Evolutionary conservation across 1,139 yeast species (phyloP).

Genomic region (Yamadazyma epiphylla): DNA sequence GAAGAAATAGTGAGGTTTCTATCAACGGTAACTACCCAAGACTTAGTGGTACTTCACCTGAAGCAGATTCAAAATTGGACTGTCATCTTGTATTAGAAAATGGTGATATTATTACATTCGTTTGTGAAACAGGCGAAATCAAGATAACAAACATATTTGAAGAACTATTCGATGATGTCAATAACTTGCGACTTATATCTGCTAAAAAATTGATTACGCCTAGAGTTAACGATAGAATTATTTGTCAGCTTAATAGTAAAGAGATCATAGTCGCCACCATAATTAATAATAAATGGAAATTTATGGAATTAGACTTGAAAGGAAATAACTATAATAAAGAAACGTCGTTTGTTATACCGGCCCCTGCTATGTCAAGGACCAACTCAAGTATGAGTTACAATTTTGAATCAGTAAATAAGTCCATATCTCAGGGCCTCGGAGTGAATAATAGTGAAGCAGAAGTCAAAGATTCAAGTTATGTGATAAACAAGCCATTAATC

Average conservation of each 20-base stretch:
- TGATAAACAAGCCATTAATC: slow-evolving; percentile 12
- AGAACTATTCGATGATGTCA: slow-evolving; percentile 15
- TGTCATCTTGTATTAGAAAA: slow-evolving; percentile 32
- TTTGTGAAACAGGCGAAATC: slow-evolving; percentile 45
- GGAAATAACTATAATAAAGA: slow-evolving; percentile 43
- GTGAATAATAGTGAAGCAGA: not conserved
- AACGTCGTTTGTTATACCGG: not conserved
- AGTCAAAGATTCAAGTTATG: too few species aligned
- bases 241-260: slow-evolving; percentile 50
- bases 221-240: slow-evolving; percentile 68
- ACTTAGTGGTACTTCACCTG: slow-evolving; percentile 14
- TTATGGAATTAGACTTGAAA: slow-evolving; percentile 45
- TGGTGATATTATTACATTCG: slow-evolving; percentile 46
- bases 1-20: slow-evolving; percentile 28
- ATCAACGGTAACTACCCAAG: slow-evolving; percentile 35
- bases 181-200: slow-evolving; percentile 31
- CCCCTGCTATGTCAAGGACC: slow-evolving; percentile 5
- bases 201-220: slow-evolving; percentile 64
- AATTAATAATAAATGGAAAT: slow-evolving; percentile 64
- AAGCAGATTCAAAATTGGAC: slow-evolving; percentile 20
- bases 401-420: slow-evolving; percentile 4
- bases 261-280: slow-evolving; percentile 60
- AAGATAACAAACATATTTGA: slow-evolving; percentile 22
- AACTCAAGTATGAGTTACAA: slow-evolving; percentile 5
- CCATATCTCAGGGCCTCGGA: too few species aligned